Conservation (phyloP, 2,329 filamentous ascomycete species). For the Gnomoniopsis sp. region DNA sequence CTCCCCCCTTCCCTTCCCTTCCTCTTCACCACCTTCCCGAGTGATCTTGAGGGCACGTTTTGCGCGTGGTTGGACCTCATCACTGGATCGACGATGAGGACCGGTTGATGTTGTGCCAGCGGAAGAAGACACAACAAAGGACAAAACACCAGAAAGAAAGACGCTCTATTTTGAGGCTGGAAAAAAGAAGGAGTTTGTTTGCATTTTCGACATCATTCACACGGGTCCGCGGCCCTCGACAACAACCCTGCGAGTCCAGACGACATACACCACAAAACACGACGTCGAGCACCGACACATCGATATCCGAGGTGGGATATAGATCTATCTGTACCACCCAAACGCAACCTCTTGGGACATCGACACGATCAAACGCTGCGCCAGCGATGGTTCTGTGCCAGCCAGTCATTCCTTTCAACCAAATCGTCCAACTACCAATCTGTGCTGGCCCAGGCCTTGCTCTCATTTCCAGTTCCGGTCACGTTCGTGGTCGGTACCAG, state of each 20-base stretch:
- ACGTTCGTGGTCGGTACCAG: no score
- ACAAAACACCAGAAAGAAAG: background rate
- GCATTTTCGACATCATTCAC: background rate
- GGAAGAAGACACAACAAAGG: slow-evolving; percentile 2
- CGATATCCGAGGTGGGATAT: slow-evolving; percentile 1
- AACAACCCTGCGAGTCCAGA: slow-evolving; percentile 12
- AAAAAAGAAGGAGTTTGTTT: slow-evolving; percentile 7
- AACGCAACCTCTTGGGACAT: background rate
- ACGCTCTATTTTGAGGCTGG: background rate
- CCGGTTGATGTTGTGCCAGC: slow-evolving; percentile 11
- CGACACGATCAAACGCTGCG: slow-evolving; percentile 8
- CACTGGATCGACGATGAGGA: slow-evolving; percentile 16
- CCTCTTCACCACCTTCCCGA: slow-evolving; percentile 7
- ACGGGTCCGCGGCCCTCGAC: slow-evolving; percentile 14
- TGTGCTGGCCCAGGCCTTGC: slow-evolving; percentile 9
- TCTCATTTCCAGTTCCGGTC: background rate
- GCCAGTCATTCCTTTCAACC: slow-evolving; percentile 15
- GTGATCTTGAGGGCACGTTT: slow-evolving; percentile 20
- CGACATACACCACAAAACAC: background rate
- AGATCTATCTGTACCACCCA: background rate
- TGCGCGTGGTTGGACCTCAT: slow-evolving; percentile 19
- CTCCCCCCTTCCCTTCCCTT: background rate
- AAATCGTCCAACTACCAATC: slow-evolving; percentile 1
- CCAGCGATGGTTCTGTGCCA: slow-evolving; percentile 19
- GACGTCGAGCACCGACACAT: background rate